Evolutionary conservation across 2,329 filamentous ascomycete species (phyloP).

Genomic region (Fusarium anguioides): DNA sequence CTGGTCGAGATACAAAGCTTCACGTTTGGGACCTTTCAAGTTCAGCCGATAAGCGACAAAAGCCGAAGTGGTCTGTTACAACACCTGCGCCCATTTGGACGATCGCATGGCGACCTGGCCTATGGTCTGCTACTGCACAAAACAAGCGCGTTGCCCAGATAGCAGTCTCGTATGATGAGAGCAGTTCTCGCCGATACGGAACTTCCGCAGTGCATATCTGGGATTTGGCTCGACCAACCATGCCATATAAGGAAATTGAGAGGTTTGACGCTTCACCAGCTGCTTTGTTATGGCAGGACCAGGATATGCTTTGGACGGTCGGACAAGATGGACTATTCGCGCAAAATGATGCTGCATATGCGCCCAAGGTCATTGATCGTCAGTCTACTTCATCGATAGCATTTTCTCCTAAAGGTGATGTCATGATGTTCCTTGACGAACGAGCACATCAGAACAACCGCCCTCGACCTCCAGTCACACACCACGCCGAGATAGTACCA

Average conservation of each 20-base stretch:
- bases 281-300: slow-evolving; percentile 71
- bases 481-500: slow-evolving; percentile 50
- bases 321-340: slow-evolving; percentile 71
- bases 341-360: slow-evolving; percentile 74
- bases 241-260: slow-evolving; percentile 75
- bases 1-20: slow-evolving; percentile 69
- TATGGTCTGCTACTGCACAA: slow-evolving; percentile 73
- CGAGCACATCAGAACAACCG: slow-evolving; percentile 55
- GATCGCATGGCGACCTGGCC: slow-evolving; percentile 71
- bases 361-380: slow-evolving; percentile 71
- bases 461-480: slow-evolving; percentile 55
- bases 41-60: slow-evolving; percentile 71
- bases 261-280: slow-evolving; percentile 68
- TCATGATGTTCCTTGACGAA: slow-evolving; percentile 71
- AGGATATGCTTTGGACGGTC: slow-evolving; percentile 74
- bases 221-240: slow-evolving; percentile 74
- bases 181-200: slow-evolving; percentile 63
- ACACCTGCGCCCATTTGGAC: slow-evolving; percentile 69
- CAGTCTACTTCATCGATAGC: slow-evolving; percentile 70
- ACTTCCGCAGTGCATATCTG: slow-evolving; percentile 72
- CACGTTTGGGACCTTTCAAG: slow-evolving; percentile 74
- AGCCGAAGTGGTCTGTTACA: slow-evolving; percentile 70
- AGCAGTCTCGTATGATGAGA: slow-evolving; percentile 70
- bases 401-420: slow-evolving; percentile 69
- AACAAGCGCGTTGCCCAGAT: slow-evolving; percentile 70